Percentiles rank a stretch among this genome's conserved stretches.
These are phyloP conservation scores for Elymus sibiricus DNA, from an alignment of 176 grass and related monocot genomes.

Conservation along the genomic window DNA sequence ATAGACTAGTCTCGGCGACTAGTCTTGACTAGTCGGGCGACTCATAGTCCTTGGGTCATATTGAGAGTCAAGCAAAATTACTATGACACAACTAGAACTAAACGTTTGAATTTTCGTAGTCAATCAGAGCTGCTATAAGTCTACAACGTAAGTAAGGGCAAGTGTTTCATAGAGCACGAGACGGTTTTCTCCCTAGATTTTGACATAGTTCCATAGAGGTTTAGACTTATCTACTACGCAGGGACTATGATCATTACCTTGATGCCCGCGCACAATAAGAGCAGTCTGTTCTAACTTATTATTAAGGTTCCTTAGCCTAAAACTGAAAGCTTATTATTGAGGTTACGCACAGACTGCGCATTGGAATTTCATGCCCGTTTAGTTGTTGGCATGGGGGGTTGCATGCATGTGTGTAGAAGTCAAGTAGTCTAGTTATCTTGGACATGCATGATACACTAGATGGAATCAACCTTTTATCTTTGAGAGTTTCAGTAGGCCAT, in stretches of 20 bases:
- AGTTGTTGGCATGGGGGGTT: background rate
- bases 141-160: background rate
- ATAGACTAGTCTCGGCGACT: background rate
- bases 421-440: background rate
- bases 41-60: background rate
- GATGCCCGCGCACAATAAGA: background rate
- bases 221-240: background rate
- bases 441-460: background rate
- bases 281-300: background rate
- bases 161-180: background rate
- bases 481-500: background rate
- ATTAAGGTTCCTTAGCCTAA: background rate
- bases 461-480: constrained; percentile 7
- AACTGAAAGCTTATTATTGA: background rate
- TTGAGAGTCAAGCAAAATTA: background rate
- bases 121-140: background rate
- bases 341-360: background rate
- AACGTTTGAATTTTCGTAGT: background rate
- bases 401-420: background rate
- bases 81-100: background rate
- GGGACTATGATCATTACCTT: background rate
- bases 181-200: background rate
- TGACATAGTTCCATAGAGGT: background rate
- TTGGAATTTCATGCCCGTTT: background rate
- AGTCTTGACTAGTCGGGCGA: background rate